A percentile compares a stretch with the other conserved stretches of the same genome.
Conservation (phyloP, 2,329 filamentous ascomycete species). For the Phialemoniopsis sp. region DNA sequence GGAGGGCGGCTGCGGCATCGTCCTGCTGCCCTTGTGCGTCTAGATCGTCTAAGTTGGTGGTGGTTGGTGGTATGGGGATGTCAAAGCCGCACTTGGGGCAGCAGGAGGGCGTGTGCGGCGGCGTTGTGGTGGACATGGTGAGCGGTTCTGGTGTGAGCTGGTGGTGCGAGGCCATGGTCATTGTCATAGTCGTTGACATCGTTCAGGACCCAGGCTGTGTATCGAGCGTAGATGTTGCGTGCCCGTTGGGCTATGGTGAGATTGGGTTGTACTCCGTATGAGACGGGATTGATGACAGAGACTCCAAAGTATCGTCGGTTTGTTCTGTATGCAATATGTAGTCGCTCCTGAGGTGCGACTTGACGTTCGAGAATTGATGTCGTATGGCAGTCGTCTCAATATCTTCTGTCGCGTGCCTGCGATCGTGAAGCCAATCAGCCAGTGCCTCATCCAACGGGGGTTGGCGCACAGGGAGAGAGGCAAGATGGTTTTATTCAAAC, state of each 20-base stretch:
- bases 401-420: too few relatives aligned
- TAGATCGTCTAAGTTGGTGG: not conserved
- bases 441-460: too few relatives aligned
- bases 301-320: too few relatives aligned
- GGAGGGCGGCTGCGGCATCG: constrained; percentile 28
- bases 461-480: too few relatives aligned
- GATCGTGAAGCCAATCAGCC: too few relatives aligned
- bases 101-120: constrained; percentile 1
- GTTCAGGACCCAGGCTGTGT: constrained; percentile 1
- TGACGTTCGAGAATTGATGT: too few relatives aligned
- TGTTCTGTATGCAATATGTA: too few relatives aligned
- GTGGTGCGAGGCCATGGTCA: constrained; percentile 6
- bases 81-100: constrained; percentile 12
- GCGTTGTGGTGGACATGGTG: constrained; percentile 5
- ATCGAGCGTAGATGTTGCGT: constrained; percentile 6
- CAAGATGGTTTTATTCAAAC: too few relatives aligned
- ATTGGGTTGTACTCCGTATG: too few relatives aligned
- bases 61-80: constrained; percentile 1
- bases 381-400: too few relatives aligned
- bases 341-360: too few relatives aligned
- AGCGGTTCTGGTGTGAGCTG: not conserved
- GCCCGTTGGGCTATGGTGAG: not conserved
- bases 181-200: constrained; percentile 10
- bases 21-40: not conserved
- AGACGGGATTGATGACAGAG: too few relatives aligned